Evolutionary conservation across 2,329 filamentous ascomycete genomes (phyloP).

Genomic region (Fonsecaea pedrosoi): DNA sequence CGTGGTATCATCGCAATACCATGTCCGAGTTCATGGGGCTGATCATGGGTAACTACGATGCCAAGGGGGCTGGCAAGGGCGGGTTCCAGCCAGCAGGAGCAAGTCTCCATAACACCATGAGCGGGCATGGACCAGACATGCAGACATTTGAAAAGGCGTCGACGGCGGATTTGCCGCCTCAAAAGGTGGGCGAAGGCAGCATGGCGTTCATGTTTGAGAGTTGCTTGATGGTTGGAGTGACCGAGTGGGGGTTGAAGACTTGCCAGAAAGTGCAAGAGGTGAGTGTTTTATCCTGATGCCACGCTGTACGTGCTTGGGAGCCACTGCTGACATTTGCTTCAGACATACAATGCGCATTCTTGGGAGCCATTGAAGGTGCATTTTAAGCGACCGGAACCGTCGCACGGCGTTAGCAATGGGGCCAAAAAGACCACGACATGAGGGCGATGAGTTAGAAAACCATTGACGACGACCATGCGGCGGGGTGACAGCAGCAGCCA

Average conservation of each 20-base stretch:
- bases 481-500: background rate
- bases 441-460: background rate
- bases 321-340: conserved; percentile 22
- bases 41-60: conserved; percentile 67
- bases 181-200: conserved; percentile 64
- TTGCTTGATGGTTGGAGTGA: conserved; percentile 72
- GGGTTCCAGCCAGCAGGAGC: conserved; percentile 68
- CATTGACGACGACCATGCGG: background rate
- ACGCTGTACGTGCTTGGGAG: background rate
- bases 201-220: conserved; percentile 72
- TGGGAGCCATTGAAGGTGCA: conserved; percentile 74
- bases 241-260: conserved; percentile 73
- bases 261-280: conserved; percentile 71
- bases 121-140: conserved; percentile 67
- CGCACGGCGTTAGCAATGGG: conserved; percentile 42
- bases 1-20: conserved; percentile 70
- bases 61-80: conserved; percentile 59
- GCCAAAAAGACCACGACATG: background rate
- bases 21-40: conserved; percentile 72
- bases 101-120: conserved; percentile 74
- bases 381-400: conserved; percentile 62
- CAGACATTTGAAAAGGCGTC: conserved; percentile 63
- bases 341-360: conserved; percentile 77
- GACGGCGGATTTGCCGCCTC: conserved; percentile 60
- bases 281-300: conserved; percentile 15